A percentile compares a stretch with the other conserved stretches of the same genome.
Conservation (phyloP, 1,284 basidiomycete genomes). For the Apiotrichum mycotoxinovorans region DNA sequence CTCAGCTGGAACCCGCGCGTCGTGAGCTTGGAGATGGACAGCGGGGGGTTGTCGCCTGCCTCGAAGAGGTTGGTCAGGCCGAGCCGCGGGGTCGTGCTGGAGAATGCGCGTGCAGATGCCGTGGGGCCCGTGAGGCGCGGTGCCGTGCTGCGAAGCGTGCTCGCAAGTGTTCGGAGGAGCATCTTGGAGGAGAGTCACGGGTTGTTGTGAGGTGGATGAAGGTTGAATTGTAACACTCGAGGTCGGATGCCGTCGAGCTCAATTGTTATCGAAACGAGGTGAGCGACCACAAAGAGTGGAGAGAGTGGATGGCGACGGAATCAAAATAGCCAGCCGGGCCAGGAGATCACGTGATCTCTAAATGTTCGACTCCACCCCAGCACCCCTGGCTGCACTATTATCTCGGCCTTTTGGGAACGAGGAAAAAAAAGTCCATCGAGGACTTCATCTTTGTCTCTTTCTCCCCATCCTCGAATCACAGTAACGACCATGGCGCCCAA, state of each 20-base stretch:
- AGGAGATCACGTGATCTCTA: too few relatives aligned
- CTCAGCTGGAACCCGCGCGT: conserved; percentile 48
- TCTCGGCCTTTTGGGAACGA: neutral
- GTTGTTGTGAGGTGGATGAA: neutral
- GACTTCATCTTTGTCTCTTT: neutral
- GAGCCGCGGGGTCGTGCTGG: conserved; percentile 2
- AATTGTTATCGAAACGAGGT: too few relatives aligned
- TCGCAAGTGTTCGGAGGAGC: neutral
- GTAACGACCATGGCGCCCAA: conserved; percentile 38
- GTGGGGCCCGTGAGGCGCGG: neutral
- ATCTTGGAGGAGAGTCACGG: neutral
- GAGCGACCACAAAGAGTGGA: too few relatives aligned
- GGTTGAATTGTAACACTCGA: too few relatives aligned
- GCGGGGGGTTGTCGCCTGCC: conserved; percentile 22
- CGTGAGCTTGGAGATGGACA: conserved; percentile 43
- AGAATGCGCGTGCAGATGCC: neutral
- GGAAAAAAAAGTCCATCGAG: neutral
- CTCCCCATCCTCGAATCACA: neutral
- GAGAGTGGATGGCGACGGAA: neutral
- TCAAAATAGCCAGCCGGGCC: neutral
- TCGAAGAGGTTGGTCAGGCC: conserved; percentile 33
- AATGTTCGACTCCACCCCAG: neutral
- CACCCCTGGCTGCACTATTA: neutral
- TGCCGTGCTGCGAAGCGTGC: neutral
- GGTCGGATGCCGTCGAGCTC: too few relatives aligned